Base-by-base conservation (phyloP, 148 eudicot genomes). In the Oxyria digyna region DNA sequence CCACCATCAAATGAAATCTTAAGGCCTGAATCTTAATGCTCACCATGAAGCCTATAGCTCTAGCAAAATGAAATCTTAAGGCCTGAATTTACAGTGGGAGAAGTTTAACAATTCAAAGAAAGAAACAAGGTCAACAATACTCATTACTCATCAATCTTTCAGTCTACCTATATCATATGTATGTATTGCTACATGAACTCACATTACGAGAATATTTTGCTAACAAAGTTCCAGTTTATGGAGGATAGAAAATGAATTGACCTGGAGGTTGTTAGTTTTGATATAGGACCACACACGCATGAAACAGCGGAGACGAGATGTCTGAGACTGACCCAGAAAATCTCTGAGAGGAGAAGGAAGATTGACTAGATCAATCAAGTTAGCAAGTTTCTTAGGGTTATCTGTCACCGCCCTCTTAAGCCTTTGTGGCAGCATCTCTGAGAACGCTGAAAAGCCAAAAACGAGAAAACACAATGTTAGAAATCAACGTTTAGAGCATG, bases 231-330 rank as follows among this genome's bases (percentile, higher is more conserved):
- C n/a, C n/a, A n/a, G n/a, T n/a, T n/a, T n/a, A n/a, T n/a, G n/a
- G n/a, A n/a, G n/a, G n/a, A n/a, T n/a, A n/a, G 64, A 1, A 71
- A 38, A 69, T n/a, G 45, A 15, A 35, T 70, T n/a, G 33, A 93
- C 96, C 85, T 89, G 98, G 81, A 93, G 95, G 71, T 87, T 87
- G 57, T 93, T 81, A 62, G 78, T 71, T 78, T 93, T 93, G 83
- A 93, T 89, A 74, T 93, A 86, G 12, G 87, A 83, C 96, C 96
- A 93, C 72, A 89, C 95, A 67, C 82, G 81, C 84, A 71, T 88
- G 80, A 93, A 93, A 72, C 89, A 93, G 31, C 84, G 85, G 70
- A 89, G 82, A 10, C 82, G 96, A 43, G 98, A 93, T 73, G 70
- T 80, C 77, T 83, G 96, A 62, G 98, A 85, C 75, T 83, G 90